A percentile compares a stretch with the other conserved stretches of the same genome.
Conservation (phyloP, 176 grass and related monocot genomes). For the Poa annua region DNA sequence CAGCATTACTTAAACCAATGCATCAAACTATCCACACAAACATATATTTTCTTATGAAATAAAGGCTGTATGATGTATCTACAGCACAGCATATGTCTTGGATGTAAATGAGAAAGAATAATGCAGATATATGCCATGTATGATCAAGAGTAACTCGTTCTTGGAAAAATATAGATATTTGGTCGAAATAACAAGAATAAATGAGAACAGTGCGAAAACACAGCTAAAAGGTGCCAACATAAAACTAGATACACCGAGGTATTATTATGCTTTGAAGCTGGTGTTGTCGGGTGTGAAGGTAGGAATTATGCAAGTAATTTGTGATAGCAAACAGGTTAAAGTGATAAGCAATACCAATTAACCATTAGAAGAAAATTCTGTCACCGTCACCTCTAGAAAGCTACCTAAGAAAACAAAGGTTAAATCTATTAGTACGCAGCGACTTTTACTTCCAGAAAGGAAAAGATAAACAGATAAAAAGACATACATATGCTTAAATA, state of each 20-base stretch:
- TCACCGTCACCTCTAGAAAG: constrained; percentile 26
- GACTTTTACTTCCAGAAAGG: constrained; percentile 17
- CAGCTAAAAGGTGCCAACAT: constrained; percentile 4
- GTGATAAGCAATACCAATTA: constrained; percentile 26
- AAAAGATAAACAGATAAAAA: constrained; percentile 31
- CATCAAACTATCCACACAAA: neutral
- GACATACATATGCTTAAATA: constrained; percentile 19
- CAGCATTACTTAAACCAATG: neutral
- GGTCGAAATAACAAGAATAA: constrained; percentile 8
- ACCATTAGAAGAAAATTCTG: constrained; percentile 16
- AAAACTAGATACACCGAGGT: neutral
- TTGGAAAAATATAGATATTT: neutral
- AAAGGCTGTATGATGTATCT: neutral
- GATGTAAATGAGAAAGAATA: neutral
- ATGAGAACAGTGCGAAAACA: neutral
- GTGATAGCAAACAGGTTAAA: neutral
- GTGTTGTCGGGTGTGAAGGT: neutral
- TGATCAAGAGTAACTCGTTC: constrained; percentile 1
- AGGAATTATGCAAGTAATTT: neutral
- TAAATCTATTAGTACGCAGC: neutral
- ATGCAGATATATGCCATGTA: neutral
- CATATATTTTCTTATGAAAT: neutral
- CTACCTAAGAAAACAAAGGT: constrained; percentile 11
- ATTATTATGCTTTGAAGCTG: neutral
- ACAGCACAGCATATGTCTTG: neutral